These are phyloP conservation scores for Arabidopsis lyrata DNA, from an alignment of 441 rosid species.

Conservation along the genomic window DNA sequence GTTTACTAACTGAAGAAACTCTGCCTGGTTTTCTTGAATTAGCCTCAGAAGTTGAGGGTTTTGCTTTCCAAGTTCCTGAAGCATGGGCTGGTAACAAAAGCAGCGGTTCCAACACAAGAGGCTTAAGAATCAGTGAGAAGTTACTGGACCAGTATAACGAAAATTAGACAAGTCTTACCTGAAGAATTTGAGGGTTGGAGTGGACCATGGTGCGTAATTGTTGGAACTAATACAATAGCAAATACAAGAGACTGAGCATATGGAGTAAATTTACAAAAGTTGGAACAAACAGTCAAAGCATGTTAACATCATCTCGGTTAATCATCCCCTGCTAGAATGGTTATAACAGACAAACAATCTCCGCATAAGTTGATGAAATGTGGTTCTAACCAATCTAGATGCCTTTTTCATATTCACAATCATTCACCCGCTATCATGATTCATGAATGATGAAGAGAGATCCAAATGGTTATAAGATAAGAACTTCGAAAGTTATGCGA, in stretches of 20 bases:
- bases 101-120: constrained; percentile 25
- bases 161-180: constrained; percentile 51
- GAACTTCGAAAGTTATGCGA: not conserved
- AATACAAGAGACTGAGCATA: constrained; percentile 25
- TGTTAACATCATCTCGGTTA: constrained; percentile 4
- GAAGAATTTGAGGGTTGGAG: constrained; percentile 95
- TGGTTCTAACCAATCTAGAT: constrained; percentile 21
- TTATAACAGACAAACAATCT: constrained; percentile 12
- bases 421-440: not conserved
- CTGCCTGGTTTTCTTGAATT: constrained; percentile 92
- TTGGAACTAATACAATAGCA: constrained; percentile 69
- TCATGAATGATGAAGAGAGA: not conserved
- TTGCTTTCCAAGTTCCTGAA: constrained; percentile 98
- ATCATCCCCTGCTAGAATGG: constrained; percentile 8
- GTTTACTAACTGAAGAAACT: constrained; percentile 90
- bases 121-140: constrained; percentile 9
- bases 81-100: constrained; percentile 85
- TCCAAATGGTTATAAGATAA: not conserved
- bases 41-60: constrained; percentile 91
- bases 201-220: constrained; percentile 93
- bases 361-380: constrained; percentile 5
- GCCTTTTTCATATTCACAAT: constrained; percentile 2
- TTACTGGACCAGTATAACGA: not conserved
- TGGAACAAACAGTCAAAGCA: constrained; percentile 19
- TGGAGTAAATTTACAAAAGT: constrained; percentile 5